phyloP scores from a whole-genome alignment of 2,329 filamentous ascomycete genomes.

The Stemphylium lycopersici region DNA sequence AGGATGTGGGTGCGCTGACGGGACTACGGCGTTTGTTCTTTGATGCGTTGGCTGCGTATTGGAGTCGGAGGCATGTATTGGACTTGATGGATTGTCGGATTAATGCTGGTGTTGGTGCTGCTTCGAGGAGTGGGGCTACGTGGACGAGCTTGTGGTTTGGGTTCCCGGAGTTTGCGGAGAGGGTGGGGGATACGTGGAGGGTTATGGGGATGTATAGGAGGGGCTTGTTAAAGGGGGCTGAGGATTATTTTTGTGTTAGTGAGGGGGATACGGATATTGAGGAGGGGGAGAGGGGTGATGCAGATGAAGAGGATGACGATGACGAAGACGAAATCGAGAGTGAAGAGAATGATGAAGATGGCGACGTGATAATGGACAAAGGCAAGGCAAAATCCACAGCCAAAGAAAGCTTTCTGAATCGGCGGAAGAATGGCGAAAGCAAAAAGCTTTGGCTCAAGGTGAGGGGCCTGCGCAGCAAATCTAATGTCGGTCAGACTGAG shows the following conservation, averaged over 20 bases:
- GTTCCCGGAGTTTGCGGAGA: background rate
- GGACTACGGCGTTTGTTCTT: conserved; percentile 20
- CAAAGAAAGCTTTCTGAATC: too few species aligned
- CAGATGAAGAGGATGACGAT: background rate
- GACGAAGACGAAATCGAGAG: background rate
- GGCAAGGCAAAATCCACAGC: too few species aligned
- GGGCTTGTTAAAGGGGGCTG: background rate
- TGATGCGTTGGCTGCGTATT: conserved; percentile 24
- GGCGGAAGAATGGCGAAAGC: too few species aligned
- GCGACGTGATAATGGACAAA: too few species aligned
- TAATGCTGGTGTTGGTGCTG: too few species aligned
- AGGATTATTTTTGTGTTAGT: background rate
- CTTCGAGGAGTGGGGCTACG: too few species aligned
- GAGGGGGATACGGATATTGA: background rate
- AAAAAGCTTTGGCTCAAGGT: background rate
- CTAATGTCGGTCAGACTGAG: too few species aligned
- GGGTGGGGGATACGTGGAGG: background rate
- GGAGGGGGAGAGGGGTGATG: too few species aligned
- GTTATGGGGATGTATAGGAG: background rate
- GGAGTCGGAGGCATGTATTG: conserved; percentile 13
- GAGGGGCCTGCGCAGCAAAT: background rate
- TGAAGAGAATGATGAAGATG: too few species aligned
- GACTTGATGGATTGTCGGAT: background rate
- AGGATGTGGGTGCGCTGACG: background rate
- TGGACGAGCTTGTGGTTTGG: background rate